These are phyloP conservation scores for Sphaerulina musiva DNA, from an alignment of 2,329 filamentous ascomycete genomes.

Conservation along the genomic window DNA sequence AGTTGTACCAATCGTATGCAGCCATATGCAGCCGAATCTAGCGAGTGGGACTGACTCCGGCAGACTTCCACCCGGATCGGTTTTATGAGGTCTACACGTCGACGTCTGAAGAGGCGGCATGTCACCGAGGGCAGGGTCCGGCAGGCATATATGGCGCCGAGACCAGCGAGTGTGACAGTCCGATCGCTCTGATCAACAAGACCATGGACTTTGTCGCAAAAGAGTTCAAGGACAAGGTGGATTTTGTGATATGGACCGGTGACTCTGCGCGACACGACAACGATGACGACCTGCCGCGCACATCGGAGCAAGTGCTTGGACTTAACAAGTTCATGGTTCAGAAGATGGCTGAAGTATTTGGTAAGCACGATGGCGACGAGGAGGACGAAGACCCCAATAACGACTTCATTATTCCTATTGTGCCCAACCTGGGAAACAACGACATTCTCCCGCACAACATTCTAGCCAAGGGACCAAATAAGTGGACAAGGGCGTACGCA, in stretches of 20 bases:
- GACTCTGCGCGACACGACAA: constrained; percentile 38
- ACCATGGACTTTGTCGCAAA: constrained; percentile 79
- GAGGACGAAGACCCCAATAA: constrained; percentile 45
- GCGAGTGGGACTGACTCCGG: background rate
- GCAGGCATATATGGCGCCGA: constrained; percentile 80
- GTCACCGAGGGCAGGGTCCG: constrained; percentile 69
- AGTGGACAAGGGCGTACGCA: constrained; percentile 71
- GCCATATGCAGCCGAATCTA: background rate
- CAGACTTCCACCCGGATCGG: constrained; percentile 87
- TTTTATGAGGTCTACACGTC: constrained; percentile 77
- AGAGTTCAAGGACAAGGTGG: constrained; percentile 34
- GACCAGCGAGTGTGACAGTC: constrained; percentile 82
- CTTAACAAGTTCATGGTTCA: constrained; percentile 70
- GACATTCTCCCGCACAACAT: constrained; percentile 97
- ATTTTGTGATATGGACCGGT: constrained; percentile 38
- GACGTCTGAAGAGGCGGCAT: constrained; percentile 61
- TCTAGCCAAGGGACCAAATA: constrained; percentile 75
- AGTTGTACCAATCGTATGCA: constrained; percentile 18
- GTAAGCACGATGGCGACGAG: constrained; percentile 45
- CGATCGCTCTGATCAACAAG: constrained; percentile 70
- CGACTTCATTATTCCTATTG: constrained; percentile 66
- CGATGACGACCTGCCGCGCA: constrained; percentile 59
- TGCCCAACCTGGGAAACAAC: constrained; percentile 94
- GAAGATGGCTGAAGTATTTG: constrained; percentile 71
- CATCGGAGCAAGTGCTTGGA: constrained; percentile 64